phyloP scores from a whole-genome alignment of 169 alveolate species.

The Perkinsus olseni region DNA sequence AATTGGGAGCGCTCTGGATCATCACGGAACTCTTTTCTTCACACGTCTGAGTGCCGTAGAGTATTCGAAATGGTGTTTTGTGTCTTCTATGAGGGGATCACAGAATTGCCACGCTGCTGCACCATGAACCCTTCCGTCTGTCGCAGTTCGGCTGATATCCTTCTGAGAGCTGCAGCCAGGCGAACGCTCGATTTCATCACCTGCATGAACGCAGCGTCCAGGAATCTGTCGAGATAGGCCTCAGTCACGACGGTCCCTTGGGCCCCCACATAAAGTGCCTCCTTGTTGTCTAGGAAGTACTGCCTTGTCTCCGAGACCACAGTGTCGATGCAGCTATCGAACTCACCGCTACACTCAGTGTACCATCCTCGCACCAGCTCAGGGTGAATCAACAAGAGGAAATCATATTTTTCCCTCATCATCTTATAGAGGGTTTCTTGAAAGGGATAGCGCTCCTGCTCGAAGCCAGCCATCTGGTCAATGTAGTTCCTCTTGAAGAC shows the following conservation, averaged over 20 bases:
- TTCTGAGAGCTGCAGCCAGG: not conserved
- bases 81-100: too few relatives aligned
- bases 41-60: too few relatives aligned
- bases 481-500: not conserved
- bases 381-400: not conserved
- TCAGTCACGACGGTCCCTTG: not conserved
- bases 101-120: too few relatives aligned
- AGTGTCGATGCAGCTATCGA: not conserved
- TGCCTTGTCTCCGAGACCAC: not conserved
- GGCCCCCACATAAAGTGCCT: not conserved
- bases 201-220: not conserved
- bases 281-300: not conserved
- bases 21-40: too few relatives aligned
- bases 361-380: not conserved
- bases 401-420: not conserved
- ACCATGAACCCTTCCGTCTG: not conserved
- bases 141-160: not conserved
- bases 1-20: too few relatives aligned
- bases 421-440: not conserved
- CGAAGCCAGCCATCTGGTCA: not conserved
- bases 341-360: not conserved
- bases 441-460: not conserved
- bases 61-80: too few relatives aligned
- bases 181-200: not conserved
- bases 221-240: not conserved